A percentile compares a stretch with the other conserved stretches of the same genome.
Evolutionary conservation across 345 rosid genomes (phyloP).

Genomic region (Geranium rotundifolium): DNA sequence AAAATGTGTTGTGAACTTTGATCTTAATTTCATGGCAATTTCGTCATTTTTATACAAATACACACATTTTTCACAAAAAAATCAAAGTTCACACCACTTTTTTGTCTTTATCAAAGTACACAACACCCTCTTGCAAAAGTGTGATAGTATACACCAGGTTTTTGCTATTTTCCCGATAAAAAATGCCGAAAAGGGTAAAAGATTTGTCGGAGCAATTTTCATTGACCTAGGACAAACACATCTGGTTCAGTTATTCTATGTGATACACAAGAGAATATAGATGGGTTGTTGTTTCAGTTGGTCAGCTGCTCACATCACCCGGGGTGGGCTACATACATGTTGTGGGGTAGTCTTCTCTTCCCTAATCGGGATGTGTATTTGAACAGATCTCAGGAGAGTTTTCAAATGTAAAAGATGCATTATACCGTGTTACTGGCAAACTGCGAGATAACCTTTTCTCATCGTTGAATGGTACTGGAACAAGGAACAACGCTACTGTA

Average conservation of each 20-base stretch:
- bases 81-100: no score
- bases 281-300: not conserved
- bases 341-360: not conserved
- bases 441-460: constrained; percentile 61
- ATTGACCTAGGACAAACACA: not conserved
- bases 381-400: constrained; percentile 74
- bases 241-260: not conserved
- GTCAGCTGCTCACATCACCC: not conserved
- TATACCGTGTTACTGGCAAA: constrained; percentile 67
- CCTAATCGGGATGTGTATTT: constrained; percentile 6
- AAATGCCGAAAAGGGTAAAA: no score
- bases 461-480: constrained; percentile 19
- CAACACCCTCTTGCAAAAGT: no score
- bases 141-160: no score
- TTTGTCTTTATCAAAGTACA: no score
- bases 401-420: constrained; percentile 59
- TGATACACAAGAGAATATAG: not conserved
- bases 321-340: not conserved
- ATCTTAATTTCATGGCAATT: no score
- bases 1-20: no score
- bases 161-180: no score
- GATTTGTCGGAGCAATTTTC: not conserved
- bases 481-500: constrained; percentile 30
- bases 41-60: no score
- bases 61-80: no score